Evolutionary conservation across 83 land plant species (phyloP).

Genomic region (Thuja plicata): DNA sequence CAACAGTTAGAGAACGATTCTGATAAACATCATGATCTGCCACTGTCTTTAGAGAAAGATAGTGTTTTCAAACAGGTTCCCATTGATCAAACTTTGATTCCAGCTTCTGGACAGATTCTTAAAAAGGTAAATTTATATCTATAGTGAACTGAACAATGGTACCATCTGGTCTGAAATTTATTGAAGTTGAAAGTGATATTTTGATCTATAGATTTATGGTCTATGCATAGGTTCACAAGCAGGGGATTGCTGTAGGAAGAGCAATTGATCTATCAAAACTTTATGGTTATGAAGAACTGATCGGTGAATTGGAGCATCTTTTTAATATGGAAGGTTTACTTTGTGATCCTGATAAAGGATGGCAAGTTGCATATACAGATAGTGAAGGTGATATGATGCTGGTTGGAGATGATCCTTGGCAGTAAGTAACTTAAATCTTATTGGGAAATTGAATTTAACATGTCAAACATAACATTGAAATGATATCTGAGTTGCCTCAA

Average conservation of each 20-base stretch:
- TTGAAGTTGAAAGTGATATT: neutral
- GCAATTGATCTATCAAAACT: slow-evolving; percentile 24
- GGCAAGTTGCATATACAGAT: slow-evolving; percentile 29
- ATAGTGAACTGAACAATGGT: neutral
- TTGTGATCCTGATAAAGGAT: slow-evolving; percentile 18
- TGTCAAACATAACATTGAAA: neutral
- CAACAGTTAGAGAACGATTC: neutral
- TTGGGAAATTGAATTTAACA: neutral
- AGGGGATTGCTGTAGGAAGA: slow-evolving; percentile 29
- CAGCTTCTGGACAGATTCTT: slow-evolving; percentile 25
- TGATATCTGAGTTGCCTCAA: neutral
- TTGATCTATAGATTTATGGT: neutral
- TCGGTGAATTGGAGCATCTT: slow-evolving; percentile 18
- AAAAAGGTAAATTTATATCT: slow-evolving; percentile 26
- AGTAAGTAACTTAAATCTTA: slow-evolving; percentile 16
- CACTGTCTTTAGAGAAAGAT: neutral
- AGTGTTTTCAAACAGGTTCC: neutral
- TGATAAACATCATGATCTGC: neutral
- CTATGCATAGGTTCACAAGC: slow-evolving; percentile 26
- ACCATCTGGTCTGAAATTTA: neutral
- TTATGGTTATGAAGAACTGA: slow-evolving; percentile 26
- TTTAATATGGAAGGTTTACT: slow-evolving; percentile 26
- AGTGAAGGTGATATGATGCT: slow-evolving; percentile 27
- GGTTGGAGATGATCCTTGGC: slow-evolving; percentile 28
- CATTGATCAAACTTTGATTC: slow-evolving; percentile 10